Conservation (phyloP, 1,139 yeast genomes). For the Magnusiomyces sp. region DNA sequence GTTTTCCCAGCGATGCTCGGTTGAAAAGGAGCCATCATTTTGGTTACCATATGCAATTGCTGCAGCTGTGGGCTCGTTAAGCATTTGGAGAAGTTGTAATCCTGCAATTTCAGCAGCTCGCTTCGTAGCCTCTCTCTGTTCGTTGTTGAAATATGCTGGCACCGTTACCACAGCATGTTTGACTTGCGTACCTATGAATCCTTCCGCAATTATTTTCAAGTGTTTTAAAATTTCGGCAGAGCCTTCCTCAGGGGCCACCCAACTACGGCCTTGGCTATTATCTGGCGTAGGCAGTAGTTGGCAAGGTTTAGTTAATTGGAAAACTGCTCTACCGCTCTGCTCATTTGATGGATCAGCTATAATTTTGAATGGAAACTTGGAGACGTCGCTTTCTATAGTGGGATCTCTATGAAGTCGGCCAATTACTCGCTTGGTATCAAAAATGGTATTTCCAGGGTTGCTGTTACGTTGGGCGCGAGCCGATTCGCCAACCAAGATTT, state of each 20-base stretch:
- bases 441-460: conserved; percentile 94
- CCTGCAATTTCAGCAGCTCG: conserved; percentile 99
- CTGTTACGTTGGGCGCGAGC: conserved; percentile 99
- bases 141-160: conserved; percentile 97
- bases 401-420: conserved; percentile 96
- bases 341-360: conserved; percentile 99
- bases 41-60: conserved; percentile 96
- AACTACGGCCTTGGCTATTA: conserved; percentile 96
- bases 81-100: conserved; percentile 90
- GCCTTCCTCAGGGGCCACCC: conserved; percentile 89
- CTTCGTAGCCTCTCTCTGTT: conserved; percentile 97
- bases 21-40: conserved; percentile 63
- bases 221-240: conserved; percentile 93
- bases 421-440: conserved; percentile 96
- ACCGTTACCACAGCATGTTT: conserved; percentile 93
- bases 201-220: conserved; percentile 96
- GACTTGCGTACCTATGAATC: conserved; percentile 75
- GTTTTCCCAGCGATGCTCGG: no score
- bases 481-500: conserved; percentile 94
- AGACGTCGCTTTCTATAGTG: conserved; percentile 94
- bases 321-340: no score
- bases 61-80: conserved; percentile 98
- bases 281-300: no score
- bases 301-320: no score
- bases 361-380: conserved; percentile 95